Conservation (phyloP, 179 eudicot species). For the Carnegiea gigantea region DNA sequence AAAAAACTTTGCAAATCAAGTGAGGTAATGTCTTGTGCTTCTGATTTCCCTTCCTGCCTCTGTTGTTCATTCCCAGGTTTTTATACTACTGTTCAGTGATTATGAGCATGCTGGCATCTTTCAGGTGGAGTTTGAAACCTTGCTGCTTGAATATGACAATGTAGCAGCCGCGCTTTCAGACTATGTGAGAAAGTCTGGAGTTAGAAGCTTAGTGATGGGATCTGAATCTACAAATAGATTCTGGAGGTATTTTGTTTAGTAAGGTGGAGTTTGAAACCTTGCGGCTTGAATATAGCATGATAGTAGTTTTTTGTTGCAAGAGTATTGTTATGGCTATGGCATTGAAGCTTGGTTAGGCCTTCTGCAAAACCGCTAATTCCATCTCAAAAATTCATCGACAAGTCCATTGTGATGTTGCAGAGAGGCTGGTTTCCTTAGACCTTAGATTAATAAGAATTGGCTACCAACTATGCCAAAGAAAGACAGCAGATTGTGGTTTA, state of each 20-base stretch:
- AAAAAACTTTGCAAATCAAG: conserved; percentile 43
- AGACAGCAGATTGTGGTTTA: no score
- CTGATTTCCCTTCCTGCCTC: no score
- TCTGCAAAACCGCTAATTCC: no score
- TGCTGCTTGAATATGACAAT: conserved; percentile 66
- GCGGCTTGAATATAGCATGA: neutral
- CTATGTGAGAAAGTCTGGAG: conserved; percentile 40
- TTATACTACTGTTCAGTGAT: no score
- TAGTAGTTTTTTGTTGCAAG: neutral
- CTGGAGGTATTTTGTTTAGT: conserved; percentile 39
- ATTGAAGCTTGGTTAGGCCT: no score
- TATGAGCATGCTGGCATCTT: neutral
- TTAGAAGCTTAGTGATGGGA: conserved; percentile 67
- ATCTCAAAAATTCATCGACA: no score
- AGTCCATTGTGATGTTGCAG: no score
- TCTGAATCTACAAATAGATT: conserved; percentile 53
- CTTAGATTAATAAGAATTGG: no score
- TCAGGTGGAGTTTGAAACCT: conserved; percentile 51
- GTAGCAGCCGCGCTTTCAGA: conserved; percentile 54
- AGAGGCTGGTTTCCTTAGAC: no score
- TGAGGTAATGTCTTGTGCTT: conserved; percentile 30
- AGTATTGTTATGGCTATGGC: no score
- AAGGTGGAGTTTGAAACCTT: no score
- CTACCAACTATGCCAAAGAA: no score
- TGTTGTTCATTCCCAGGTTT: neutral